phyloP scores from a whole-genome alignment of 139 green algal species.

The Edaphochlamys debaryana region DNA sequence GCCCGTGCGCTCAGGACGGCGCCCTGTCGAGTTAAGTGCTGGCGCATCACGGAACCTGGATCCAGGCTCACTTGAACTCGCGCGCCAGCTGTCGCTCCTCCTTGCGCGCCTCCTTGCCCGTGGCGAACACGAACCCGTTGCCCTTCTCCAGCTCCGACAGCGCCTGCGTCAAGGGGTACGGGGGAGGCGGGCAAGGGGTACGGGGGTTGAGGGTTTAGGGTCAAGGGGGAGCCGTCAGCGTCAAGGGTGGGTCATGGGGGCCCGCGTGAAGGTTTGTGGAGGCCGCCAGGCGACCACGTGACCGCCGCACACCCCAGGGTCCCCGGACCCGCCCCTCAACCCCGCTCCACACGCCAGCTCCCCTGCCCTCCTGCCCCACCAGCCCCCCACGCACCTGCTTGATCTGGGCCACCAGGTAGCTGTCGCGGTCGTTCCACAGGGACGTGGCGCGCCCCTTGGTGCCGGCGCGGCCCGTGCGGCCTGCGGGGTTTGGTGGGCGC shows the following conservation, averaged over 20 bases:
- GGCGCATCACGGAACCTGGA: no score
- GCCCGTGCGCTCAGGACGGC: no score
- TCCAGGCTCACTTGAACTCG: conserved; percentile 64
- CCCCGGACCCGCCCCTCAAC: not conserved
- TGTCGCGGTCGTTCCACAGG: conserved; percentile 83
- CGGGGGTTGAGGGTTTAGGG: no score
- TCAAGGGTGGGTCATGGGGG: no score
- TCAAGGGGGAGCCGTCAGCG: no score
- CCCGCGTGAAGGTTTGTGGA: no score
- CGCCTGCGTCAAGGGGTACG: no score
- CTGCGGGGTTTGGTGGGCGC: conserved; percentile 38
- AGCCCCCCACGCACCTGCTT: conserved; percentile 33
- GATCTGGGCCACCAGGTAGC: conserved; percentile 78
- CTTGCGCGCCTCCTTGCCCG: conserved; percentile 79
- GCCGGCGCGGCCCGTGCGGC: conserved; percentile 81
- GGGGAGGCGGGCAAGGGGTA: no score
- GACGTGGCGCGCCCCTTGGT: conserved; percentile 78
- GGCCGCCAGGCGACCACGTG: no score
- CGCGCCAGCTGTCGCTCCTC: conserved; percentile 70
- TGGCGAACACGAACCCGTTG: conserved; percentile 86
- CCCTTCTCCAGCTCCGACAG: conserved; percentile 80
- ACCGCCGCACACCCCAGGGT: no score
- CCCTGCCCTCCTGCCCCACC: not conserved
- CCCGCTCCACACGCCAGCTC: not conserved
- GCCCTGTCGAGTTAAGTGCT: no score